Conservation (phyloP, 441 rosid species). For the Pelargonium citronellum region DNA sequence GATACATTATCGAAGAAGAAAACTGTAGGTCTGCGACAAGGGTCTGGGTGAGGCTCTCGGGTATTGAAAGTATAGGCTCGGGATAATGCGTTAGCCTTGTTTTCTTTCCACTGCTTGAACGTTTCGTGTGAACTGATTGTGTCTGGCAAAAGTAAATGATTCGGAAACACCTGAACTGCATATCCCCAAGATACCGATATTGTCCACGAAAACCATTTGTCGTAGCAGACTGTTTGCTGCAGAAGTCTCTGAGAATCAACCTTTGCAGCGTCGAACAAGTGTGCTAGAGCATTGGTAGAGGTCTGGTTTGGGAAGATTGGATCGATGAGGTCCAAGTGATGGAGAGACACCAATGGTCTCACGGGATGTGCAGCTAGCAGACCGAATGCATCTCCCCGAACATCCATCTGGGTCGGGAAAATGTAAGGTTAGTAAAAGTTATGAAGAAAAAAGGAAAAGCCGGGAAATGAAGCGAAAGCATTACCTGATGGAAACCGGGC, state of each 20-base stretch:
- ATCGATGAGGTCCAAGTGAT: conserved; percentile 53
- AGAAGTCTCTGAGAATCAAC: conserved; percentile 62
- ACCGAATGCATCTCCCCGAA: conserved; percentile 67
- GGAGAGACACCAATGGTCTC: conserved; percentile 68
- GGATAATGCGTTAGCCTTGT: conserved; percentile 25
- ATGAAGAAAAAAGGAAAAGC: no score
- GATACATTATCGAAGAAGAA: conserved; percentile 52
- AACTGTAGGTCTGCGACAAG: conserved; percentile 60
- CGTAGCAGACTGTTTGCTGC: conserved; percentile 84
- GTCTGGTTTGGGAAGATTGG: conserved; percentile 86
- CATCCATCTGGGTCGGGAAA: conserved; percentile 40
- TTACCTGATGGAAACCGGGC: conserved; percentile 96
- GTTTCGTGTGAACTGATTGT: conserved; percentile 50
- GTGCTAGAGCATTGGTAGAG: conserved; percentile 36
- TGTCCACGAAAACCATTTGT: conserved; percentile 77
- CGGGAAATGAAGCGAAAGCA: no score
- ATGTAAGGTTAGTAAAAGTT: no score
- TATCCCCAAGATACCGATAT: conserved; percentile 91
- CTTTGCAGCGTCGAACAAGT: conserved; percentile 45
- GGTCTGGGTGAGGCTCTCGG: conserved; percentile 40
- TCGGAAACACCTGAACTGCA: conserved; percentile 56
- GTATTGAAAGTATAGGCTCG: conserved; percentile 53
- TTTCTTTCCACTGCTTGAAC: conserved; percentile 55
- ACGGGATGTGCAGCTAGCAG: conserved; percentile 65
- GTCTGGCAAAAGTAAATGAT: conserved; percentile 43